Conservation (phyloP, 2,329 filamentous ascomycete species). For the Harringtonia aguacate region DNA sequence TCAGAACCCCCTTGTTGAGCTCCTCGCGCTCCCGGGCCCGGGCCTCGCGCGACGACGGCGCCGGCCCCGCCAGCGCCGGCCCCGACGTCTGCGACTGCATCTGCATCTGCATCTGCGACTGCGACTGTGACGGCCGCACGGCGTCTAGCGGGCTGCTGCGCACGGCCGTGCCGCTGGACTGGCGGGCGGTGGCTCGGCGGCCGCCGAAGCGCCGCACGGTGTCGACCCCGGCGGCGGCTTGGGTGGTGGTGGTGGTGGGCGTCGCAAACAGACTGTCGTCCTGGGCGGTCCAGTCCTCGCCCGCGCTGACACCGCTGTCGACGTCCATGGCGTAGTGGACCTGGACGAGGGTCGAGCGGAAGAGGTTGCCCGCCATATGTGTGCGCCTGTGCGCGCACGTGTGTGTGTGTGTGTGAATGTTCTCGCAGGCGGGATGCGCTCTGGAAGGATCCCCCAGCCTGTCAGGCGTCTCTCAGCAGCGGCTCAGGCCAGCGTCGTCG, state of each 20-base stretch:
- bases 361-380: no score
- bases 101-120: no score
- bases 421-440: no score
- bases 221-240: not conserved
- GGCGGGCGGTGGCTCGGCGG: no score
- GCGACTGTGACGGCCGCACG: no score
- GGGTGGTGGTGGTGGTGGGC: not conserved
- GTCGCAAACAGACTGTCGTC: not conserved
- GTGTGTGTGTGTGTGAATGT: no score
- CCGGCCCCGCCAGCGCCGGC: not conserved
- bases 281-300: slow-evolving; percentile 5
- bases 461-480: no score
- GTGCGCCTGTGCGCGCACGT: no score
- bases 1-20: slow-evolving; percentile 1
- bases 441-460: no score
- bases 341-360: not conserved
- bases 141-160: no score
- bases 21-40: slow-evolving; percentile 4
- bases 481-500: no score
- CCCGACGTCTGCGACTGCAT: not conserved
- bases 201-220: not conserved
- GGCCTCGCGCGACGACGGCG: not conserved
- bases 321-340: slow-evolving; percentile 9
- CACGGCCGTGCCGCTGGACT: no score
- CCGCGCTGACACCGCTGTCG: not conserved